Evolutionary conservation across 805 yeast species (phyloP).

Genomic region (Starmerella potacharoeniae): DNA sequence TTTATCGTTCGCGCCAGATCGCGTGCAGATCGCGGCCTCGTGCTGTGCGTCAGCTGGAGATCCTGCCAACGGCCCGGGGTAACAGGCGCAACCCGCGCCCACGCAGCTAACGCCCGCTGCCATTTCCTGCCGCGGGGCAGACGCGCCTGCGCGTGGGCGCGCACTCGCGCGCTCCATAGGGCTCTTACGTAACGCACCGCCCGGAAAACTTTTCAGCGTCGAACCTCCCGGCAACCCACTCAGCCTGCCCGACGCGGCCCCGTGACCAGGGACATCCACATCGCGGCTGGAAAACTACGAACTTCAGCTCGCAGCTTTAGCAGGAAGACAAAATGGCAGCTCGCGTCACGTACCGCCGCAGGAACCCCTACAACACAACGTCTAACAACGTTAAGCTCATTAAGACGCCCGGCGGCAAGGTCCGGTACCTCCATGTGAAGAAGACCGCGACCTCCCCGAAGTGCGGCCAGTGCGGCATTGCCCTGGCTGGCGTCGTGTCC

Average conservation of each 20-base stretch:
- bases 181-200: neutral
- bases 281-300: slow-evolving; percentile 3
- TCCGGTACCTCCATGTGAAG: slow-evolving; percentile 95
- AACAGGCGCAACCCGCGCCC: too few species aligned
- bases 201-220: neutral
- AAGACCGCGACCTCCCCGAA: slow-evolving; percentile 68
- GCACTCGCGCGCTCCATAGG: neutral
- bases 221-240: neutral
- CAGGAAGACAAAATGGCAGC: slow-evolving; percentile 67
- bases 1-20: too few species aligned
- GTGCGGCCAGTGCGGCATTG: slow-evolving; percentile 52
- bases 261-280: slow-evolving; percentile 1
- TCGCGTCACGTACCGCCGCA: slow-evolving; percentile 98
- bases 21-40: too few species aligned
- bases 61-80: too few species aligned
- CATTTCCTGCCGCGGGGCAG: too few species aligned
- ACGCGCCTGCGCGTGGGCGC: too few species aligned
- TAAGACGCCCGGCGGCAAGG: slow-evolving; percentile 99
- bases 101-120: too few species aligned
- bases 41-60: too few species aligned
- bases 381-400: slow-evolving; percentile 99
- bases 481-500: slow-evolving; percentile 79
- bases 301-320: slow-evolving; percentile 3
- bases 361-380: slow-evolving; percentile 99
- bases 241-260: neutral